Conservation (phyloP, 345 rosid species). For the Moringa oleifera region DNA sequence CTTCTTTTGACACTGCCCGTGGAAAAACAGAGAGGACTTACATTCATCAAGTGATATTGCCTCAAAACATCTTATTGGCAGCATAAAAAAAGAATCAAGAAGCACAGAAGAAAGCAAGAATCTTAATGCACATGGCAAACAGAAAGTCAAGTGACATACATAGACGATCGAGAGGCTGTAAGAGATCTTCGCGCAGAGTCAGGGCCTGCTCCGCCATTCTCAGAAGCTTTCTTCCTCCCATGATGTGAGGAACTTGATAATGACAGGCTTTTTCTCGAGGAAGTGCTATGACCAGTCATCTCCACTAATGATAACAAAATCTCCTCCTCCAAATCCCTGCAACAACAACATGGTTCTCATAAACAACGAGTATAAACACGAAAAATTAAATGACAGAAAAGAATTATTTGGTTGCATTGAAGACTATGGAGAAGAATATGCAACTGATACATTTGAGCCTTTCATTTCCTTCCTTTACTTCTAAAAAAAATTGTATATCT, state of each 20-base stretch:
- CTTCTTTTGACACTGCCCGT: no score
- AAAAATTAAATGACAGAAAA: background rate
- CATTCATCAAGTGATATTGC: no score
- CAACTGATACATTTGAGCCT: no score
- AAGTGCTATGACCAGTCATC: conserved; percentile 77
- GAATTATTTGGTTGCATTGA: no score
- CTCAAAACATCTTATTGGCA: no score
- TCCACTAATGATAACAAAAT: conserved; percentile 1
- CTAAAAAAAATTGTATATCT: no score
- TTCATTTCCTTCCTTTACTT: no score
- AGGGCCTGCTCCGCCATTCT: conserved; percentile 37
- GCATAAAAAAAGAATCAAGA: no score
- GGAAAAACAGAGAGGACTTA: no score
- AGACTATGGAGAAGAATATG: no score
- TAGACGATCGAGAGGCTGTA: conserved; percentile 49
- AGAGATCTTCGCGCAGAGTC: conserved; percentile 60
- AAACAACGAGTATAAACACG: background rate
- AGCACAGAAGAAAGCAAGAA: no score
- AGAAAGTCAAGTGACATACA: conserved; percentile 48
- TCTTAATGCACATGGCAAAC: no score
- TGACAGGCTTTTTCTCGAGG: conserved; percentile 65
- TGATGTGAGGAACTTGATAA: conserved; percentile 32
- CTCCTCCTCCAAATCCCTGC: background rate
- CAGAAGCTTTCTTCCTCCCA: conserved; percentile 52
- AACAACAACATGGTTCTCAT: background rate